Evolutionary conservation across 2,329 filamentous ascomycete species (phyloP).

Genomic region (Ceratocystis huliohia): DNA sequence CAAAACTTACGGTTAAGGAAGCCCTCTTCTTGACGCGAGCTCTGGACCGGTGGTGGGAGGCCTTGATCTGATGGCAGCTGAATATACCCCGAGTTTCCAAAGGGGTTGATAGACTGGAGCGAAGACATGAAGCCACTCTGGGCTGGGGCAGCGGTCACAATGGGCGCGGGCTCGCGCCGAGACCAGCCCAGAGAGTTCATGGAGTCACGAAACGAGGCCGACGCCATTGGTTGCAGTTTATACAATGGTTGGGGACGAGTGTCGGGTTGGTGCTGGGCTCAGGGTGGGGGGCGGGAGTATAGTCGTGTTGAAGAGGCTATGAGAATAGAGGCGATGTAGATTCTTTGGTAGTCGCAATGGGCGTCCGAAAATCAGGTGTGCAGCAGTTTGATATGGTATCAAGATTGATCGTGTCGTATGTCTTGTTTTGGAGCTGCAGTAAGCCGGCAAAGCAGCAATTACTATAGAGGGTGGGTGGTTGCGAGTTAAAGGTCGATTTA

Average conservation of each 20-base stretch:
- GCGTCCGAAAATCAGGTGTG: too few relatives aligned
- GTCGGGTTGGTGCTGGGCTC: neutral
- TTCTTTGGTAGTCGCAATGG: too few relatives aligned
- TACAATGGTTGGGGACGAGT: neutral
- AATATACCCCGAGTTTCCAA: conserved; percentile 75
- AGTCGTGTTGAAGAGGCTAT: neutral
- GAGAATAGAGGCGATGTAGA: neutral
- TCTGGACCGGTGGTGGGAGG: conserved; percentile 50
- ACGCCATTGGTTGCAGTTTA: conserved; percentile 51
- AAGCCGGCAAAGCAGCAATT: too few relatives aligned
- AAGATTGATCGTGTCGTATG: too few relatives aligned
- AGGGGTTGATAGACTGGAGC: conserved; percentile 77
- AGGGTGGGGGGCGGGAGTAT: neutral
- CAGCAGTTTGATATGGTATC: too few relatives aligned
- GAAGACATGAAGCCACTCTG: conserved; percentile 65
- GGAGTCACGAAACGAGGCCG: conserved; percentile 78
- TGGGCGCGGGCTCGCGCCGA: conserved; percentile 63
- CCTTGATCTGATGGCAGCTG: conserved; percentile 52
- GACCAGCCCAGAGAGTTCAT: conserved; percentile 94
- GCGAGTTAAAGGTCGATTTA: too few relatives aligned
- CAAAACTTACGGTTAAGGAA: conserved; percentile 80
- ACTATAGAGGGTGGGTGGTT: too few relatives aligned
- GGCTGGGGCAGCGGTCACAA: conserved; percentile 55
- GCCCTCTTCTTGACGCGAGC: conserved; percentile 77
- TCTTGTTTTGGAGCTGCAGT: too few relatives aligned